Conservation (phyloP, 495 filamentous ascomycete species). For the Penicillium coffeae region DNA sequence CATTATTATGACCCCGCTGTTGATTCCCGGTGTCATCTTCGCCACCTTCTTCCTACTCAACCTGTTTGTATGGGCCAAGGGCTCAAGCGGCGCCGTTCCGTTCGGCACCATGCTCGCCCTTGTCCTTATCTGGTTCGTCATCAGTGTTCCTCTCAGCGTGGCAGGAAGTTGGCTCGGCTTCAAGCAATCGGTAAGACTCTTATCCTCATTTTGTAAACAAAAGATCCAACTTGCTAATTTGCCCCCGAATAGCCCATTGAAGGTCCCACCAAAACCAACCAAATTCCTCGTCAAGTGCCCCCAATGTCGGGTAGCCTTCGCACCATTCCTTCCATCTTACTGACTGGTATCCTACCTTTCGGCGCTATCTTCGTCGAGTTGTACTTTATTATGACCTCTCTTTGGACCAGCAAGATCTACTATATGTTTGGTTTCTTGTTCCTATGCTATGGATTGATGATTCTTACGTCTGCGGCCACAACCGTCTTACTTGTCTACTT, state of each 20-base stretch:
- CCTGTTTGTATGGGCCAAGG: slow-evolving; percentile 89
- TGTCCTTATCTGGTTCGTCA: slow-evolving; percentile 91
- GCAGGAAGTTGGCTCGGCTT: slow-evolving; percentile 93
- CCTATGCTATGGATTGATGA: slow-evolving; percentile 95
- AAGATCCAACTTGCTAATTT: neutral
- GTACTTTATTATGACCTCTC: slow-evolving; percentile 96
- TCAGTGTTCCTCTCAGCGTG: slow-evolving; percentile 86
- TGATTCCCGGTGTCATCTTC: slow-evolving; percentile 87
- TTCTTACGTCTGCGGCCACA: slow-evolving; percentile 88
- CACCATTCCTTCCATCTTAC: slow-evolving; percentile 78
- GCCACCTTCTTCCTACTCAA: slow-evolving; percentile 87
- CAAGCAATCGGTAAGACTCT: slow-evolving; percentile 49
- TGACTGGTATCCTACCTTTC: slow-evolving; percentile 90
- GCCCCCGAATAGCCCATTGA: slow-evolving; percentile 47
- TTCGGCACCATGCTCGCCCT: slow-evolving; percentile 96
- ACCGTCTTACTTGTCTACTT: slow-evolving; percentile 94
- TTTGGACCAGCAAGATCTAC: slow-evolving; percentile 97
- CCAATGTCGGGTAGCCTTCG: slow-evolving; percentile 75
- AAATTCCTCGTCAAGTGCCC: slow-evolving; percentile 95
- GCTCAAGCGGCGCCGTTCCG: slow-evolving; percentile 88
- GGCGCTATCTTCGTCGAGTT: slow-evolving; percentile 96
- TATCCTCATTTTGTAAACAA: neutral
- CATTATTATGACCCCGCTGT: slow-evolving; percentile 78
- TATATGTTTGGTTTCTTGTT: slow-evolving; percentile 99
- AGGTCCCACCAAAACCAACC: slow-evolving; percentile 88